These are phyloP conservation scores for Sporothrix globosa DNA, from an alignment of 2,329 filamentous ascomycete species.

Conservation along the genomic window DNA sequence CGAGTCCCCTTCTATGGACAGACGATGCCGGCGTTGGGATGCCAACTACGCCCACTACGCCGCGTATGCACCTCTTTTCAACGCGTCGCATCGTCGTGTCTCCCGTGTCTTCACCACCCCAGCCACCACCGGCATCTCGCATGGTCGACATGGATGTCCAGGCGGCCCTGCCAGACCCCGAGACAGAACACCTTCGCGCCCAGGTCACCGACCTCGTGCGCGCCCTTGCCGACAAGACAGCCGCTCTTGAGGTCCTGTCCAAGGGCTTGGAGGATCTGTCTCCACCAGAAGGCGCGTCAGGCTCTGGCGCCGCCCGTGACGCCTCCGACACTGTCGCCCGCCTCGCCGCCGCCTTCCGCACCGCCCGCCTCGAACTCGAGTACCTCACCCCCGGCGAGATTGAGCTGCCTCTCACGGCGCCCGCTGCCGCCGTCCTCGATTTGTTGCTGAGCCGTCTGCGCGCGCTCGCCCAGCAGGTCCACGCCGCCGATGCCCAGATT, in stretches of 20 bases:
- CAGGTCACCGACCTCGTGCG: constrained; percentile 53
- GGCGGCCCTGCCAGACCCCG: constrained; percentile 48
- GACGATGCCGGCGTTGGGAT: constrained; percentile 7
- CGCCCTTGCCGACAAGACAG: constrained; percentile 54
- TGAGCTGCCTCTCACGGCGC: constrained; percentile 55
- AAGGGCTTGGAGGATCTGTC: constrained; percentile 45
- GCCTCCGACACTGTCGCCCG: constrained; percentile 54
- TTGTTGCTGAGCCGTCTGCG: constrained; percentile 57
- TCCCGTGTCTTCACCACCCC: neutral
- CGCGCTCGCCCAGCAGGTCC: constrained; percentile 51
- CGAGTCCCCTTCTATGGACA: constrained; percentile 49
- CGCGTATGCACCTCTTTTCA: constrained; percentile 27
- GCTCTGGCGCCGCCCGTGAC: constrained; percentile 49
- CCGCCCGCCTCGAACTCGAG: constrained; percentile 63
- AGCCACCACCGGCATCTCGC: neutral
- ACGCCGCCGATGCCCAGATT: constrained; percentile 57
- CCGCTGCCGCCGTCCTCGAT: constrained; percentile 60
- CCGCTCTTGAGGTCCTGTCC: constrained; percentile 51
- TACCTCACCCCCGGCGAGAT: constrained; percentile 64
- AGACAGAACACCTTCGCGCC: constrained; percentile 49
- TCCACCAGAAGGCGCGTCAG: constrained; percentile 34
- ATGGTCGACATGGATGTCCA: constrained; percentile 47
- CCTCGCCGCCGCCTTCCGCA: constrained; percentile 56
- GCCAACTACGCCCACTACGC: neutral
- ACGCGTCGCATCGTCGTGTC: neutral